Base-by-base conservation (phyloP, 495 filamentous ascomycete genomes). In the Tuber borchii region DNA sequence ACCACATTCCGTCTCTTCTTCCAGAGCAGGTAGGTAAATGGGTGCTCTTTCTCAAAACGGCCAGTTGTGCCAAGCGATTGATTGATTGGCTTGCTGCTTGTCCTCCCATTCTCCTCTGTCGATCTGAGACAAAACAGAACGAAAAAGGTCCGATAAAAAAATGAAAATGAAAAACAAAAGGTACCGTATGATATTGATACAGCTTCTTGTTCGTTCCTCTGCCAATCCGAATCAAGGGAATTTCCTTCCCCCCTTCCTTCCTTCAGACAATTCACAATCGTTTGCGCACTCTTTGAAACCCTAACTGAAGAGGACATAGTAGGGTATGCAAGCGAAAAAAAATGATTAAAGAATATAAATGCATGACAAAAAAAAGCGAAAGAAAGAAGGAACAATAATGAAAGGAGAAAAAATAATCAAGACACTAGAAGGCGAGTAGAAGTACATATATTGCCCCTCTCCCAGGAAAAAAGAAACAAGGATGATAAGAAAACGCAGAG, bases 381-480 rank as follows among this genome's bases (percentile, higher is more conserved):
- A 17, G 12, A 8, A 31, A 31, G 26, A 31, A 65, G 20, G 26
- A 65, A 61, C 6, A 14, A 31, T 0, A 31, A 16, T 0, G 12
- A 65, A 31, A 6, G 51, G n/a, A 26, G 12, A 61, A 31, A 56
- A 65, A 65, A 65, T 65, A 65, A 31, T n/a, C 56, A 65, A 31
- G 26, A 31, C n/a, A 65, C 31, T 65, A 65, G 44, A 76, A 51
- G 74, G 69, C 72, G 77, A 69, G 75, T 74, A 78, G 75, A 78
- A 77, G 71, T 79, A 79, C 77, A 79, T 79, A 74, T 79, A 79
- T 79, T 79, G 73, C 70, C 68, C 74, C 73, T 65, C 73, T 45
- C 74, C 65, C 61, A 65, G 40, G 73, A 65, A 71, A 45, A 74
- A 65, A 56, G 48, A 56, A 56, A 26, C 22, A 26, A 56, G 48